Conservation (phyloP, 73 alveolate species). For the Durusdinium trenchii region DNA sequence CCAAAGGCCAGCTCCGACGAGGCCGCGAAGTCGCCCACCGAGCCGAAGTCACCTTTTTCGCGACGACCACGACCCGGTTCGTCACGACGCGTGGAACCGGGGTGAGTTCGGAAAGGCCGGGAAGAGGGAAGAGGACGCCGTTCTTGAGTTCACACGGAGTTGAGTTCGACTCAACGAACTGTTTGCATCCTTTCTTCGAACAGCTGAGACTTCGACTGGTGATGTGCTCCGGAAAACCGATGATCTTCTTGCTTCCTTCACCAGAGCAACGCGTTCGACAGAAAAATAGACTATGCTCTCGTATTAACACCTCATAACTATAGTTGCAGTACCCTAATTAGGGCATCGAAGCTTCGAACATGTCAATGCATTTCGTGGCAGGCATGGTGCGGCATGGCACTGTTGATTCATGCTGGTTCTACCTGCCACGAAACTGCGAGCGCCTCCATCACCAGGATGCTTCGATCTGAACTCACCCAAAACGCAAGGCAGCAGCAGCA, state of each 20-base stretch:
- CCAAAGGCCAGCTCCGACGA: conserved; percentile 95
- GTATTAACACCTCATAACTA: background rate
- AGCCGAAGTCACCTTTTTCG: conserved; percentile 80
- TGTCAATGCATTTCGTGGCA: background rate
- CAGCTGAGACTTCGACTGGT: conserved; percentile 32
- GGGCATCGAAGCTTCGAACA: background rate
- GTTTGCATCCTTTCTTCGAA: no score
- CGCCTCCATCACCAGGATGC: conserved; percentile 81
- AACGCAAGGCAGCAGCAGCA: conserved; percentile 73
- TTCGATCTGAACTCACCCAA: conserved; percentile 79
- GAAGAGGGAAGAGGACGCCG: no score
- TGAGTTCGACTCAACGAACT: no score
- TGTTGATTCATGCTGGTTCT: background rate
- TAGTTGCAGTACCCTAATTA: background rate
- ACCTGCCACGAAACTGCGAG: background rate
- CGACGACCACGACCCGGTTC: no score
- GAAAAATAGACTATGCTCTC: background rate
- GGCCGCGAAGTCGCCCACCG: conserved; percentile 90
- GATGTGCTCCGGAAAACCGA: conserved; percentile 93
- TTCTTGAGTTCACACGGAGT: no score
- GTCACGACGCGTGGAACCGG: no score
- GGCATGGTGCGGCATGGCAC: background rate
- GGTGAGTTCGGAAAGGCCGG: no score
- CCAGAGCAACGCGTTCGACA: no score
- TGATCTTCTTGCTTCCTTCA: conserved; percentile 88